phyloP scores from a whole-genome alignment of 2,329 filamentous ascomycete species.

The Aureobasidium lini region DNA sequence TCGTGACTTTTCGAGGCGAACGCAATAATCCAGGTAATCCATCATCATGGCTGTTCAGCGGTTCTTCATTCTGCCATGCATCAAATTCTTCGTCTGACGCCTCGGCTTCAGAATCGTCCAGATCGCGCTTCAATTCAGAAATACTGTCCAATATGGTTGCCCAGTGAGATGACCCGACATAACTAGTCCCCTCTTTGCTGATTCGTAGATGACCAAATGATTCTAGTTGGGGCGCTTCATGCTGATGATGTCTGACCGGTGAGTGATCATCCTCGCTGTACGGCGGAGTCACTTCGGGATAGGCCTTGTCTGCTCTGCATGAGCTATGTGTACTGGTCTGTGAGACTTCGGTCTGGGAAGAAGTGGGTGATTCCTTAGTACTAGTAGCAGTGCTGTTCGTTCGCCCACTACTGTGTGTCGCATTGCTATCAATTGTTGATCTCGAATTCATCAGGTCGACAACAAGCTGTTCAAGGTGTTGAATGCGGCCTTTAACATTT shows the following conservation, averaged over 20 bases:
- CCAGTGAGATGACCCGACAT: constrained; percentile 79
- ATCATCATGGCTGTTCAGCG: constrained; percentile 1
- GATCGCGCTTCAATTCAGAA: constrained; percentile 26
- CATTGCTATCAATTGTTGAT: neutral
- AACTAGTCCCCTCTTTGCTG: constrained; percentile 66
- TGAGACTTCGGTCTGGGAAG: neutral
- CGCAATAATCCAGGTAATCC: constrained; percentile 4
- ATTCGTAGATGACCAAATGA: constrained; percentile 79
- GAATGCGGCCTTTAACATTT: constrained; percentile 30
- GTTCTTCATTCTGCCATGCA: constrained; percentile 10
- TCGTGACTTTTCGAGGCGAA: constrained; percentile 18
- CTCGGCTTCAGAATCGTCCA: constrained; percentile 23
- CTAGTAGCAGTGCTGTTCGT: neutral
- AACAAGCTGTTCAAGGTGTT: constrained; percentile 28
- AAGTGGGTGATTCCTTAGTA: neutral
- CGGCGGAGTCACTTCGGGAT: neutral
- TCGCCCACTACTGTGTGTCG: neutral
- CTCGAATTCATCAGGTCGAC: constrained; percentile 29
- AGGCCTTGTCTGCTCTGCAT: neutral
- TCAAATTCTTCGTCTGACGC: constrained; percentile 16
- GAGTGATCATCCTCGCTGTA: constrained; percentile 3
- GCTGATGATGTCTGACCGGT: constrained; percentile 30
- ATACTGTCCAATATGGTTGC: constrained; percentile 65
- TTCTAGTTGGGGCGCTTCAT: constrained; percentile 41
- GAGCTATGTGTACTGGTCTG: neutral